These are phyloP conservation scores for Calycina herbarum DNA, from an alignment of 2,329 filamentous ascomycete species.

Conservation along the genomic window DNA sequence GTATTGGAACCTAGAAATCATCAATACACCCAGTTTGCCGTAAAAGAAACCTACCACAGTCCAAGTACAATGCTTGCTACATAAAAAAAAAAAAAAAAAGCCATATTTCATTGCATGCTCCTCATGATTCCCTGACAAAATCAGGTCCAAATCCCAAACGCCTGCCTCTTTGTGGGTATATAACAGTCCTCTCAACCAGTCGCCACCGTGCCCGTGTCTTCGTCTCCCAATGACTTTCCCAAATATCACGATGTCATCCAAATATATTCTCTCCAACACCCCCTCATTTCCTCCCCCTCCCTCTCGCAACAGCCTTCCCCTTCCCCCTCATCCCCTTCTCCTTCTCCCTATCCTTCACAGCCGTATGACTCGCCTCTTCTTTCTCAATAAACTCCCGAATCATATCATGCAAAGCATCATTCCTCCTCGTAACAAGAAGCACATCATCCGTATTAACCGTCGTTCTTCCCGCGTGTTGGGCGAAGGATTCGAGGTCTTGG, in stretches of 20 bases:
- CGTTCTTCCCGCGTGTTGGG: conserved; percentile 76
- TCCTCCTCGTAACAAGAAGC: conserved; percentile 80
- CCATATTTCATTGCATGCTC: too few species aligned
- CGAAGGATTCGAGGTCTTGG: conserved; percentile 64
- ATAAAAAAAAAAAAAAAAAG: too few species aligned
- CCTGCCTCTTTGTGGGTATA: too few species aligned
- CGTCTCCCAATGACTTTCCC: background rate
- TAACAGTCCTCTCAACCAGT: too few species aligned
- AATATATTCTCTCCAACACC: background rate
- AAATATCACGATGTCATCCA: background rate
- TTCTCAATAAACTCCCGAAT: conserved; percentile 68
- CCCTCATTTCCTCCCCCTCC: background rate
- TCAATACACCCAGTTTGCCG: too few species aligned
- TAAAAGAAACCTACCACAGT: too few species aligned
- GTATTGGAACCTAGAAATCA: too few species aligned
- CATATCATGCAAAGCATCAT: conserved; percentile 78
- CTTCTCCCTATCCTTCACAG: background rate
- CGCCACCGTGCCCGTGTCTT: too few species aligned
- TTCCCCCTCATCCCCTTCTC: background rate
- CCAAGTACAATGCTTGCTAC: too few species aligned
- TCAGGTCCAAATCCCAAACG: too few species aligned
- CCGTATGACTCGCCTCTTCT: conserved; percentile 46
- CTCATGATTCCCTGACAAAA: too few species aligned
- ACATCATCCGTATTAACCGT: conserved; percentile 86
- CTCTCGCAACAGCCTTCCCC: background rate